Base-by-base conservation (phyloP, 257 asterid species). In the Nicotiana attenuata region DNA sequence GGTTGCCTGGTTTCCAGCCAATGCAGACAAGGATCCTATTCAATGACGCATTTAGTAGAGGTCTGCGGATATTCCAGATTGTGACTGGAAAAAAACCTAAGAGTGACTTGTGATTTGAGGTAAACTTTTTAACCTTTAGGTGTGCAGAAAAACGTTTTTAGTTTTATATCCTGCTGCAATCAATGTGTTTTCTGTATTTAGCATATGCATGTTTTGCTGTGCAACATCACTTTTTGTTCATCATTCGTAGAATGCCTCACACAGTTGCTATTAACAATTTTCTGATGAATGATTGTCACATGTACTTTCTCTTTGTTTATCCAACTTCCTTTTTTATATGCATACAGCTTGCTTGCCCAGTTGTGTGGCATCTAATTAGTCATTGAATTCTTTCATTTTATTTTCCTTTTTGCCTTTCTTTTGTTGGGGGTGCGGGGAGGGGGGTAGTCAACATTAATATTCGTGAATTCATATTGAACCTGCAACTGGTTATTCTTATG, bases 21-120 rank as follows among this genome's bases (percentile, higher is more conserved):
- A 96, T 94, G 99, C 99, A 96, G 91, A 96, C 99, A 22, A 92
- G 97, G 94, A 94, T 96, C 85, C 92, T 96, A 53, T 94, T 96
- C 90, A 96, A 96, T 83, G 95, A 96, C 64, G 99, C 99, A 56
- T 96, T 96, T 83, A 96, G 99, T 82, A 91, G 98, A 85, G 99
- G 99, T 64, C 87, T 96, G 64, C 98, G 94, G 86, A 96, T 96
- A 80, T 96, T 97, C 90, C 98, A 94, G 90, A 91, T 96, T 85
- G 92, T 96, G 81, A 87, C 97, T 26, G 98, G 99, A 84, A 85
- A 82, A 80, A 95, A 95, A 83, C 90, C 93, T 17, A 95, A 95
- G 92, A 86, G 89, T 66, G 97, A 91, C 67, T 63, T 86, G 87
- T 93, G 87, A 92, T 82, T 82, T 82, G 69, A 84, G 88, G 95